Conservation (phyloP, 176 grass and related monocot genomes). For the Oryza officinalis region DNA sequence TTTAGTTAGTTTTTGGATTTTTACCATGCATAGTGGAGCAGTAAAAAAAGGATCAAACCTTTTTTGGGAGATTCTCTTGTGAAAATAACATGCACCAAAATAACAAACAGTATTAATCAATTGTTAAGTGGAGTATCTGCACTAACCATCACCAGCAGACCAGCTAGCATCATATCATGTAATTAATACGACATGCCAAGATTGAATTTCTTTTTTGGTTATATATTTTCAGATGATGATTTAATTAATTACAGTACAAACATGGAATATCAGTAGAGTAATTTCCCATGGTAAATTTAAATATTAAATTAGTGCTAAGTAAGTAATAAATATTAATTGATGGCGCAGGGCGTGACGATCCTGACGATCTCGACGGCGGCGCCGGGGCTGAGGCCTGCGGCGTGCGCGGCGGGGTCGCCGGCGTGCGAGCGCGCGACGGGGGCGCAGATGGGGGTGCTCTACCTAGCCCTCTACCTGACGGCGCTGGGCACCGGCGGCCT, state of each 20-base stretch:
- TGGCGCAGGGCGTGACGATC: slow-evolving; percentile 65
- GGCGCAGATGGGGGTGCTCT: slow-evolving; percentile 61
- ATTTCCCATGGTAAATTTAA: neutral
- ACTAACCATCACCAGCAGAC: neutral
- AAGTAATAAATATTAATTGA: no score
- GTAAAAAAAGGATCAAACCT: neutral
- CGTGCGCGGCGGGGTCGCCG: slow-evolving; percentile 22
- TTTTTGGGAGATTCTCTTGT: neutral
- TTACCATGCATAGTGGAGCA: neutral
- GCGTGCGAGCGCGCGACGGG: slow-evolving; percentile 49
- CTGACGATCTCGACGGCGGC: slow-evolving; percentile 77
- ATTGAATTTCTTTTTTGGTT: neutral
- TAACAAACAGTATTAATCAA: neutral
- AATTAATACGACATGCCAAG: neutral
- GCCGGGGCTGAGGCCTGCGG: slow-evolving; percentile 51
- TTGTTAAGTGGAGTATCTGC: neutral
- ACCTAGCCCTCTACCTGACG: slow-evolving; percentile 76
- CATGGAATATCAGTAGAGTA: no score
- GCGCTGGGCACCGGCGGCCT: slow-evolving; percentile 85
- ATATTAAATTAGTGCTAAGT: no score
- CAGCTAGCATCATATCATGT: neutral
- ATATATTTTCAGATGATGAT: neutral
- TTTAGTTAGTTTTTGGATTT: neutral
- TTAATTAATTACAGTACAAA: neutral
- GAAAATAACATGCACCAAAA: slow-evolving; percentile 28